Evolutionary conservation across 495 filamentous ascomycete species (phyloP), one percentile per base, ranked within the genome.

Genomic region (Talaromyces wortmannii): DNA sequence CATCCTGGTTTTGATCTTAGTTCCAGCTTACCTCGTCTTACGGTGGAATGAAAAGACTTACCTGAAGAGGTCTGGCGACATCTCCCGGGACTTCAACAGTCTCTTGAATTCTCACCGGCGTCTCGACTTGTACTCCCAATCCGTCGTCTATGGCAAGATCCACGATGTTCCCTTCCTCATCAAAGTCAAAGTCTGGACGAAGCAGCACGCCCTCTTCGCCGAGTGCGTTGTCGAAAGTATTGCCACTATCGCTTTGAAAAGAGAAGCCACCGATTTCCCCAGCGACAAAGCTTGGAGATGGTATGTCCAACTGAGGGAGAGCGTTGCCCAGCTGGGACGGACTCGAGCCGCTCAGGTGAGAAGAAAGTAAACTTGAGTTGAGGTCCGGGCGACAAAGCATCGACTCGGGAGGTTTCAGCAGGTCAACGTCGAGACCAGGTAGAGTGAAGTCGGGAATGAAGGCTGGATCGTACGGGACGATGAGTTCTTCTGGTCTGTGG

Each of bases 401-500:
- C 33, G 57, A 50, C 58, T 50, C 53, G 57, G 31, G 51, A 55
- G 23, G 52, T 54, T 33, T 53, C 15, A 53, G 42, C 31, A 85
- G 57, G 50, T 88, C 80, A 31, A 88, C 61, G 40, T 86, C 78
- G 16, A 86, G 66, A 8, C 73, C 71, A 10, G 78, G 79, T 15
- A 88, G 72, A 47, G 66, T 70, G 18, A 82, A 76, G 42, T 89
- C 87, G 0, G 88, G 88, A 1, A 91, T 66, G 60, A 97, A 96
- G n/a, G 83, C 79, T 6, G 91, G 91, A 65, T 97, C 94, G 58
- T 98, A 90, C 17, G 78, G 71, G 4, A 97, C 76, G 12, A 91
- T 67, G 46, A 96, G 82, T 57, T 90, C 88, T 45, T 88, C 87
- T 17, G 85, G 86, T 56, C 92, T 96, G 23, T 4, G 23, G 61